Percentiles rank a stretch among this genome's conserved stretches.
These are phyloP conservation scores for Cyphellophora europaea DNA, from an alignment of 2,329 filamentous ascomycete genomes.

Conservation along the genomic window DNA sequence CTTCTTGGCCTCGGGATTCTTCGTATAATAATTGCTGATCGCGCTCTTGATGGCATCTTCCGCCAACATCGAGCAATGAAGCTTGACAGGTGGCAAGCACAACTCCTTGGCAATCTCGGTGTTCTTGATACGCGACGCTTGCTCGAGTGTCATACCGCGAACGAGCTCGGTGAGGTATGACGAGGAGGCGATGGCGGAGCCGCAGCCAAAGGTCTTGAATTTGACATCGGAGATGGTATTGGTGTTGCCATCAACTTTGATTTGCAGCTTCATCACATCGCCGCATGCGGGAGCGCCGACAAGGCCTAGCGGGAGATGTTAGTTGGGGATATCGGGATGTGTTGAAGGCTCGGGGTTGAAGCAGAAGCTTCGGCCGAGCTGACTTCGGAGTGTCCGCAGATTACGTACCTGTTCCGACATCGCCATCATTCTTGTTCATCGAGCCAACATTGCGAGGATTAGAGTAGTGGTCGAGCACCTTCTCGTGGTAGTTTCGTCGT, in stretches of 20 bases:
- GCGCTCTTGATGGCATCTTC: conserved; percentile 90
- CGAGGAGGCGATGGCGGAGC: conserved; percentile 86
- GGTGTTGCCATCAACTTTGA: conserved; percentile 78
- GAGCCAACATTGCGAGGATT: conserved; percentile 69
- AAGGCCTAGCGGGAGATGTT: conserved; percentile 47
- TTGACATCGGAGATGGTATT: conserved; percentile 90
- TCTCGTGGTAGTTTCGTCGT: conserved; percentile 52
- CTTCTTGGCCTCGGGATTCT: conserved; percentile 62
- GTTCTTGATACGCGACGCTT: conserved; percentile 87
- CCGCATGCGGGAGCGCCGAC: conserved; percentile 85
- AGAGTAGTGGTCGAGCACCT: conserved; percentile 76
- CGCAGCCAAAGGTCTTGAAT: conserved; percentile 97
- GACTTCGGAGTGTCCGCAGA: conserved; percentile 3
- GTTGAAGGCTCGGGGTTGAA: conserved; percentile 6
- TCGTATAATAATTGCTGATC: conserved; percentile 83
- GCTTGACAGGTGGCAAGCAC: conserved; percentile 77
- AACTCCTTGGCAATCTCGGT: conserved; percentile 97
- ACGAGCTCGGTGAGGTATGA: conserved; percentile 94
- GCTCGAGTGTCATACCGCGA: conserved; percentile 89
- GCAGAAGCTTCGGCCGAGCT: conserved; percentile 5
- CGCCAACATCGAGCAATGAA: conserved; percentile 87
- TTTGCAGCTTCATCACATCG: conserved; percentile 91
- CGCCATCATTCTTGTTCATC: conserved; percentile 67
- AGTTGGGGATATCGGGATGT: conserved; percentile 8
- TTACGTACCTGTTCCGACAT: conserved; percentile 60